These are phyloP conservation scores for Ilyonectria mors-panacis DNA, from an alignment of 2,329 filamentous ascomycete species.

Conservation along the genomic window DNA sequence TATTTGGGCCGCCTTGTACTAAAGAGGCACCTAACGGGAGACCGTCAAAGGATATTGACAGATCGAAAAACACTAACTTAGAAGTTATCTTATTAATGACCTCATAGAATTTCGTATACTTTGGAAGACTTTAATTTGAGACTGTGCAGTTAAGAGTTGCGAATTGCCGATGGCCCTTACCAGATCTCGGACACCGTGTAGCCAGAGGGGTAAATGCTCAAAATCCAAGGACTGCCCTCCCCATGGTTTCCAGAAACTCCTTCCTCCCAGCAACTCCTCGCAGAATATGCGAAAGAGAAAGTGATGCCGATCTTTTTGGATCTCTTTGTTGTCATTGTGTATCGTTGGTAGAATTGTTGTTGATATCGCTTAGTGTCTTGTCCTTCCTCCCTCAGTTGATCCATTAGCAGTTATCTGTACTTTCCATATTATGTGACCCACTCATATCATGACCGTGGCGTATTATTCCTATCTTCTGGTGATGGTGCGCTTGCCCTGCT, in stretches of 20 bases:
- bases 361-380: not conserved
- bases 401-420: not conserved
- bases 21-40: no score
- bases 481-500: conserved; percentile 6
- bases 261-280: not conserved
- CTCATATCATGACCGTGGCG: conserved; percentile 12
- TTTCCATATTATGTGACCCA: not conserved
- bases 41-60: no score
- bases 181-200: no score
- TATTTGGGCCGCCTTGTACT: no score
- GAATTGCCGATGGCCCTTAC: not conserved
- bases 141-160: not conserved
- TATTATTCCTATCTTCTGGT: not conserved
- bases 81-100: no score
- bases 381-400: not conserved
- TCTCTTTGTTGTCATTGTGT: not conserved
- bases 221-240: not conserved
- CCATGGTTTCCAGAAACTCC: not conserved
- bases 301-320: not conserved
- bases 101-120: no score
- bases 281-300: not conserved
- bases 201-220: not conserved
- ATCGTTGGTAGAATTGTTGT: not conserved
- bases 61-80: no score
- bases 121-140: not conserved